Percentiles rank a stretch among this genome's conserved stretches.
phyloP scores from a whole-genome alignment of 2,329 filamentous ascomycete genomes.

The Pseudocercospora cruenta region DNA sequence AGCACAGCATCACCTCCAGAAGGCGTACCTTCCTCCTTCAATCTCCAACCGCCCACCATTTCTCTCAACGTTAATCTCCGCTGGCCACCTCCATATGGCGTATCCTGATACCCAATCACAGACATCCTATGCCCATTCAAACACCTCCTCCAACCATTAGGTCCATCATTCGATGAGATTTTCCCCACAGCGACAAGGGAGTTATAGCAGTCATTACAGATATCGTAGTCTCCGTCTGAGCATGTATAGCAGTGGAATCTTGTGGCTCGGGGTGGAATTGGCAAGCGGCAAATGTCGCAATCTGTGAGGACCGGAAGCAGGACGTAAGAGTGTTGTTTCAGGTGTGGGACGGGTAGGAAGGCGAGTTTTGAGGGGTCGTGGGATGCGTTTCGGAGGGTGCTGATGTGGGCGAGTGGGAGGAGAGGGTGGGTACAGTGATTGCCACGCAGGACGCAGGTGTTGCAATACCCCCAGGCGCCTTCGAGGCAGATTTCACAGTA shows the following conservation, averaged over 20 bases:
- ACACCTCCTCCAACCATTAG: conserved; percentile 82
- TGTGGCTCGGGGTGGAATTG: conserved; percentile 69
- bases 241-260: conserved; percentile 83
- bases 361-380: conserved; percentile 22
- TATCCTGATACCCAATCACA: conserved; percentile 73
- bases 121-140: conserved; percentile 81
- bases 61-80: conserved; percentile 70
- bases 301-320: conserved; percentile 64
- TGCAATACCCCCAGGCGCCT: conserved; percentile 94
- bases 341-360: conserved; percentile 34
- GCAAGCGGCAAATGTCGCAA: conserved; percentile 76
- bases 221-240: conserved; percentile 80
- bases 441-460: conserved; percentile 81
- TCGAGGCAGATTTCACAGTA: conserved; percentile 84
- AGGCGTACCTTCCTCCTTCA: conserved; percentile 55
- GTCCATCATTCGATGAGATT: conserved; percentile 75
- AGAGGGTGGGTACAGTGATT: conserved; percentile 80
- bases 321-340: conserved; percentile 47
- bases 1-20: background rate
- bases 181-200: conserved; percentile 65
- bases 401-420: conserved; percentile 70
- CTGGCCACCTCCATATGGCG: conserved; percentile 62
- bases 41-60: conserved; percentile 73
- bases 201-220: conserved; percentile 78
- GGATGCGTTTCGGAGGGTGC: conserved; percentile 30